phyloP scores from a whole-genome alignment of 176 grass and related monocot genomes.

The Dactylis glomerata region DNA sequence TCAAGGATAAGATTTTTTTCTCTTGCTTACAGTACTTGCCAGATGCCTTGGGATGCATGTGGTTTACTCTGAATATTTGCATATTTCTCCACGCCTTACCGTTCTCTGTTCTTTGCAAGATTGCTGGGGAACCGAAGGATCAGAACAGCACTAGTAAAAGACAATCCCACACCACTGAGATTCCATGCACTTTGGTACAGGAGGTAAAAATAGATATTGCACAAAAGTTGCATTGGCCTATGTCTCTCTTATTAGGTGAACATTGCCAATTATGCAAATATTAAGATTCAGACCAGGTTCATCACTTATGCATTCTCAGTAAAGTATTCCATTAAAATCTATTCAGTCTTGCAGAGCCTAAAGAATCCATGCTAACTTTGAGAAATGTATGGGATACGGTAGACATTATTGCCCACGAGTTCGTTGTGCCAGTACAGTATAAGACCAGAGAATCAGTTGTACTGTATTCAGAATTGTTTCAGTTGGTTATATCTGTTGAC shows the following conservation, averaged over 20 bases:
- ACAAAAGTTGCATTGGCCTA: slow-evolving; percentile 11
- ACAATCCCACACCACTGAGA: background rate
- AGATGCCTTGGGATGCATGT: background rate
- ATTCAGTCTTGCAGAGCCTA: background rate
- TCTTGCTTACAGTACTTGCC: background rate
- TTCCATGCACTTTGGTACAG: slow-evolving; percentile 53
- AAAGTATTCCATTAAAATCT: background rate
- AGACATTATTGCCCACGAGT: background rate
- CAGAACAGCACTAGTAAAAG: slow-evolving; percentile 31
- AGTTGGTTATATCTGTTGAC: background rate
- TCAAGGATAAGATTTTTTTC: background rate
- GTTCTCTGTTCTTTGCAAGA: slow-evolving; percentile 44
- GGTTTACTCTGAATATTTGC: background rate
- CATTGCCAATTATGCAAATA: background rate
- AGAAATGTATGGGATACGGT: background rate
- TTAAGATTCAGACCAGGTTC: background rate
- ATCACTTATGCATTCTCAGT: background rate
- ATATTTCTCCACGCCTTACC: background rate
- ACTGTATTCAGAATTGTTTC: background rate
- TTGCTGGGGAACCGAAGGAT: slow-evolving; percentile 35
- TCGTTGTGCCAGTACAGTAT: background rate
- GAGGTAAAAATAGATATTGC: slow-evolving; percentile 50
- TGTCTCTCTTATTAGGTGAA: background rate
- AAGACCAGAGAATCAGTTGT: background rate
- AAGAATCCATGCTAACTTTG: background rate